A percentile compares a stretch with the other conserved stretches of the same genome.
phyloP scores from a whole-genome alignment of 1,284 basidiomycete genomes.

The Tilletia caries region DNA sequence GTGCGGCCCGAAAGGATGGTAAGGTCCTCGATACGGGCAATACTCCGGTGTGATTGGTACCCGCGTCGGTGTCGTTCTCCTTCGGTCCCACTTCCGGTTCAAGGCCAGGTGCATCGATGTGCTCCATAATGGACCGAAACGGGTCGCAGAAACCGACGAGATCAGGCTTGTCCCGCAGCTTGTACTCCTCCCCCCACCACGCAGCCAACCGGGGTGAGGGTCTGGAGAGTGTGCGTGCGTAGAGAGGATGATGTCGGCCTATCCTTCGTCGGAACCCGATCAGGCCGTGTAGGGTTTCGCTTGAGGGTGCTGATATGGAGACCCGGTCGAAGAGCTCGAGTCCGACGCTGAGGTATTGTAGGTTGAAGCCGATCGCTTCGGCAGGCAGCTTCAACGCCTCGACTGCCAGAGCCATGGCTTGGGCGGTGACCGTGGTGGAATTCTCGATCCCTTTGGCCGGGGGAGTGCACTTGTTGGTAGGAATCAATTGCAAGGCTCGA shows the following conservation, averaged over 20 bases:
- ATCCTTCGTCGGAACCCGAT: not conserved
- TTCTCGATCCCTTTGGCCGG: too few species aligned
- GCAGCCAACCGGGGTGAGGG: not conserved
- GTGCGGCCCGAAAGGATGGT: too few species aligned
- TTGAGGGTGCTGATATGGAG: not conserved
- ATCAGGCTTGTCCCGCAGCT: not conserved
- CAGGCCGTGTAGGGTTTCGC: not conserved
- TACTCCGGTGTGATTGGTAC: too few species aligned
- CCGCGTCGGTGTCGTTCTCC: too few species aligned
- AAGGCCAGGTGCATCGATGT: not conserved
- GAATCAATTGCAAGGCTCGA: too few species aligned
- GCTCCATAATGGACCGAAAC: not conserved
- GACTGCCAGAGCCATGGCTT: too few species aligned
- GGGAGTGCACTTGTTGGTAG: too few species aligned
- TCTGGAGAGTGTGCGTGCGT: not conserved
- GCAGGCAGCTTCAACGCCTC: too few species aligned
- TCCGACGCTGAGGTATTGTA: not conserved
- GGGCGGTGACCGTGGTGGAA: too few species aligned
- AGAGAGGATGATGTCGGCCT: not conserved
- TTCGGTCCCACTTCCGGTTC: too few species aligned
- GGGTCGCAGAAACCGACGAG: not conserved
- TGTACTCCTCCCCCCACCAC: slow-evolving; percentile 8
- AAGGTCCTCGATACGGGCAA: too few species aligned
- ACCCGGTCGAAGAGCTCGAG: not conserved
- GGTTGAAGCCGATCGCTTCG: not conserved